Percentiles rank a stretch among this genome's conserved stretches.
Conservation (phyloP, 805 yeast genomes). For the Barnettozyma wickerhamii region DNA sequence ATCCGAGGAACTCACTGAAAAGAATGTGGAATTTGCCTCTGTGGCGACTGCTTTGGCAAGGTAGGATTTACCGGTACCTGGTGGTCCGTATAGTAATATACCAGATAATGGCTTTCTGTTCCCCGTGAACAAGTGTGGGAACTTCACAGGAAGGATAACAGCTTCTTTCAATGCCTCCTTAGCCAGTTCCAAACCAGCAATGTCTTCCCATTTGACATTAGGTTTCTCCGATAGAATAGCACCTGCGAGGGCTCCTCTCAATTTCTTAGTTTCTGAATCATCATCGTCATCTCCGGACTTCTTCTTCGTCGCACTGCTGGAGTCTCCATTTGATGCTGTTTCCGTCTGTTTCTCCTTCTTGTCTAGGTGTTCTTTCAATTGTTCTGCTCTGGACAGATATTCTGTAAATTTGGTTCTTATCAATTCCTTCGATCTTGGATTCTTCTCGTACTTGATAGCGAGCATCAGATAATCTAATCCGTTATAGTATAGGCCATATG, state of each 20-base stretch:
- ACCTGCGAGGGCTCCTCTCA: conserved; percentile 86
- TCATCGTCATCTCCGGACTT: conserved; percentile 60
- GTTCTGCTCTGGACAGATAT: conserved; percentile 89
- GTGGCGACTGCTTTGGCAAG: conserved; percentile 98
- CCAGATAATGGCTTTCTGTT: conserved; percentile 92
- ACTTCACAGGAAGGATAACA: conserved; percentile 91
- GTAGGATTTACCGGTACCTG: conserved; percentile 97
- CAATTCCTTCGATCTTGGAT: conserved; percentile 81
- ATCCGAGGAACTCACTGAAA: conserved; percentile 94
- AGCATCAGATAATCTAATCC: conserved; percentile 94
- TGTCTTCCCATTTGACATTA: conserved; percentile 89
- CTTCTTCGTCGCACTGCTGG: conserved; percentile 47
- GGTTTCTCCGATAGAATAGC: conserved; percentile 92
- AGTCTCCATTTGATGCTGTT: conserved; percentile 18
- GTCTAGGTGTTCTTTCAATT: conserved; percentile 83
- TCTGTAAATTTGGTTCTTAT: conserved; percentile 88
- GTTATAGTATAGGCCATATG: conserved; percentile 86
- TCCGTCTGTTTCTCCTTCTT: conserved; percentile 44
- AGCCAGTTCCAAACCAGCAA: conserved; percentile 93
- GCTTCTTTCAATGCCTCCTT: conserved; percentile 97
- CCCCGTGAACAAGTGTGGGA: conserved; percentile 93
- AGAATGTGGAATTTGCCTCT: conserved; percentile 95
- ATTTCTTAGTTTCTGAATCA: conserved; percentile 80
- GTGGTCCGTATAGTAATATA: conserved; percentile 84
- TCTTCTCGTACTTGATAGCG: conserved; percentile 93